A percentile compares a stretch with the other conserved stretches of the same genome.
Evolutionary conservation across 768 basidiomycete genomes (phyloP).

Genomic region (Trametes sanguinea): DNA sequence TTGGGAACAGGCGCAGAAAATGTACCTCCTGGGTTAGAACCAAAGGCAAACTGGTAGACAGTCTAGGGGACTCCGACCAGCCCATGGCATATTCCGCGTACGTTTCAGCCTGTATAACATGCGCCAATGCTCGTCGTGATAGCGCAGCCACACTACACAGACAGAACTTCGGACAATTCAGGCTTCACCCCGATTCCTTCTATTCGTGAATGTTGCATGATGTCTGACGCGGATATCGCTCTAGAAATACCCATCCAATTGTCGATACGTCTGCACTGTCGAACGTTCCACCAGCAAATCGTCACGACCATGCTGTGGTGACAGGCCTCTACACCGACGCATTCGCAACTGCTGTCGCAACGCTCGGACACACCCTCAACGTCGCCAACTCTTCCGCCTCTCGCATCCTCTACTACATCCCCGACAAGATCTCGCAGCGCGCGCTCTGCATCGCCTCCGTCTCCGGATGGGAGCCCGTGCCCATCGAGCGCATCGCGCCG

Average conservation of each 20-base stretch:
- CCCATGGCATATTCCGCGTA: too few species aligned
- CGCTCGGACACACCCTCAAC: conserved; percentile 35
- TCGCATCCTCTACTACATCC: conserved; percentile 37
- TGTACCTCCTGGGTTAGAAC: too few species aligned
- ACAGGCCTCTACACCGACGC: conserved; percentile 37
- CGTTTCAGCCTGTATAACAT: too few species aligned
- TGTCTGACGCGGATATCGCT: background rate
- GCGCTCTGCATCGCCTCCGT: conserved; percentile 36
- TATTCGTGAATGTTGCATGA: background rate
- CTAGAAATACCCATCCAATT: conserved; percentile 23
- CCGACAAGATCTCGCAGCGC: conserved; percentile 31
- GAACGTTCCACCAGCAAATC: conserved; percentile 8
- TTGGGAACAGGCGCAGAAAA: too few species aligned
- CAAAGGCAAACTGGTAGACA: too few species aligned
- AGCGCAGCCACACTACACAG: too few species aligned
- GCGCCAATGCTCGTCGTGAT: too few species aligned
- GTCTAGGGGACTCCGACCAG: too few species aligned
- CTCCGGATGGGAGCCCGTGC: conserved; percentile 34
- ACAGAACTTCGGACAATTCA: too few species aligned
- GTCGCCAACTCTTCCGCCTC: conserved; percentile 31
- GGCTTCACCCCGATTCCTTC: background rate
- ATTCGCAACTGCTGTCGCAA: conserved; percentile 34
- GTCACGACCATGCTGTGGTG: conserved; percentile 32
- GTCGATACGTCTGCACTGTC: conserved; percentile 8
- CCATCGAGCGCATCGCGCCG: conserved; percentile 35